Conservation (phyloP, 1,284 basidiomycete species). For the Cryptococcus neoformans region DNA sequence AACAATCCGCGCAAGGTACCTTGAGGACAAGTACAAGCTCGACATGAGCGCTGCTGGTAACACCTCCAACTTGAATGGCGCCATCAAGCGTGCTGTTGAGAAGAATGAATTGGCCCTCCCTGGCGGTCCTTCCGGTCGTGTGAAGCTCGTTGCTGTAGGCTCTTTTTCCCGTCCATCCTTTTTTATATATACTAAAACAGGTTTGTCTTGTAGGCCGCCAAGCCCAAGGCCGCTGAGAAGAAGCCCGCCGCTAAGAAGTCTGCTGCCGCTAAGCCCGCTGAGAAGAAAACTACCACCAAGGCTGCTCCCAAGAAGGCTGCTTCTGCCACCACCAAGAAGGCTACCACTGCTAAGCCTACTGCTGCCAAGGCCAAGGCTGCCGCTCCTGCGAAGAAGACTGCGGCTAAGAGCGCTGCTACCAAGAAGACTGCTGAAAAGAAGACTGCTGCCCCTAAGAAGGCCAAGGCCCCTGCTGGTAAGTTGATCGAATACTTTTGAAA, state of each 20-base stretch:
- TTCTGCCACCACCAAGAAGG: background rate
- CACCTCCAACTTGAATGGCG: constrained; percentile 73
- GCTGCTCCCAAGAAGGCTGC: background rate
- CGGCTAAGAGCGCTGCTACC: constrained; percentile 16
- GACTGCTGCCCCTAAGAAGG: background rate
- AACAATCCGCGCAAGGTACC: constrained; percentile 54
- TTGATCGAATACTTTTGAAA: no score
- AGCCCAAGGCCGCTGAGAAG: constrained; percentile 48
- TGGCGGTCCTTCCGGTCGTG: constrained; percentile 77
- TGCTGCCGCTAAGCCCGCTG: background rate
- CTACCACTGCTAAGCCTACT: background rate
- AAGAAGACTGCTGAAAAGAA: background rate
- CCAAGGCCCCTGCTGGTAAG: constrained; percentile 5
- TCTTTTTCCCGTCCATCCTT: background rate
- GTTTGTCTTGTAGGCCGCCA: background rate
- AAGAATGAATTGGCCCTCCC: constrained; percentile 77
- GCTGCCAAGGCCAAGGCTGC: constrained; percentile 6
- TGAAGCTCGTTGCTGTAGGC: constrained; percentile 61
- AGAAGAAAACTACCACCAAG: background rate
- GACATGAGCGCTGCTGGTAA: constrained; percentile 69
- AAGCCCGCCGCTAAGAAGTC: background rate
- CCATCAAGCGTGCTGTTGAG: constrained; percentile 74
- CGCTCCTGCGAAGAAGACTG: background rate
- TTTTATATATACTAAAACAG: background rate
- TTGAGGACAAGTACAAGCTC: constrained; percentile 73